Evolutionary conservation across 2,329 filamentous ascomycete genomes (phyloP).

Genomic region (Scedosporium aurantiacum): DNA sequence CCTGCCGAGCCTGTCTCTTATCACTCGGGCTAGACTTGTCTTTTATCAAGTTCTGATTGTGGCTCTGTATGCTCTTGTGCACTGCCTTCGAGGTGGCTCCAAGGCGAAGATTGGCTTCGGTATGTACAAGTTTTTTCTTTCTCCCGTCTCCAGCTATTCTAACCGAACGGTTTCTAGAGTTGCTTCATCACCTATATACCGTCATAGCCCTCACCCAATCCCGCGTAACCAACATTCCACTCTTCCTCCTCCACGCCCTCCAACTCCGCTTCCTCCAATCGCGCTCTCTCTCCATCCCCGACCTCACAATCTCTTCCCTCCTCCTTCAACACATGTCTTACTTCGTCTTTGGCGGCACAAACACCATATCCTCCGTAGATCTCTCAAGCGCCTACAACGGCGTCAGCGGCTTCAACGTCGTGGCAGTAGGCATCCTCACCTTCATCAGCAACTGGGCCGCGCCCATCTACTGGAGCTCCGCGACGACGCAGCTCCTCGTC

Average conservation of each 20-base stretch:
- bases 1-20: conserved; percentile 31
- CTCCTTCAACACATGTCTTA: conserved; percentile 75
- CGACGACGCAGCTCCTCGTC: conserved; percentile 49
- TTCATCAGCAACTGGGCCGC: conserved; percentile 89
- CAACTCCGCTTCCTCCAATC: conserved; percentile 39
- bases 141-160: conserved; percentile 10
- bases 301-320: conserved; percentile 59
- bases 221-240: conserved; percentile 70
- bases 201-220: conserved; percentile 82
- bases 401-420: conserved; percentile 65
- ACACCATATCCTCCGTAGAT: conserved; percentile 92
- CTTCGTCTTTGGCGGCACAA: conserved; percentile 83
- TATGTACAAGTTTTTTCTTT: background rate
- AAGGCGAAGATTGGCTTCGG: background rate
- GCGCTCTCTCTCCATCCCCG: conserved; percentile 36
- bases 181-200: conserved; percentile 59
- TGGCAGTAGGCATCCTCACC: conserved; percentile 71
- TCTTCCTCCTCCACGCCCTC: conserved; percentile 65
- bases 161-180: conserved; percentile 16
- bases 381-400: conserved; percentile 94
- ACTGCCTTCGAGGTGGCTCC: conserved; percentile 20
- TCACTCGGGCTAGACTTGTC: conserved; percentile 37
- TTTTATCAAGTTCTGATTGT: conserved; percentile 35
- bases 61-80: conserved; percentile 26
- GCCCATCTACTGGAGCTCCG: conserved; percentile 74